A percentile compares a stretch with the other conserved stretches of the same genome.
Evolutionary conservation across 345 rosid species (phyloP).

Genomic region (Trapa bicornis): DNA sequence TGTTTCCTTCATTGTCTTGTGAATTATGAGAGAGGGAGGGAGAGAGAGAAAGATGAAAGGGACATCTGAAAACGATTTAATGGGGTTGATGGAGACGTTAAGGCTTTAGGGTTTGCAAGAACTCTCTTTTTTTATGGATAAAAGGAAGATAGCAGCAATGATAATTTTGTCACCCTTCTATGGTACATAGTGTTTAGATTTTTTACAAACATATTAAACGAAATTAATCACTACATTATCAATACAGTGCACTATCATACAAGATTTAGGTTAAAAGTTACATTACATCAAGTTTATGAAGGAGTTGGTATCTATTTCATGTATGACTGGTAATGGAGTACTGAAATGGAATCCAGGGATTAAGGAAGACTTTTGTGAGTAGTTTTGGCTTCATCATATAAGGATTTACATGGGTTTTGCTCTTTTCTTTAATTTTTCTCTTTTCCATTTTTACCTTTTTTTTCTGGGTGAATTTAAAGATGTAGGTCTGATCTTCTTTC

Average conservation of each 20-base stretch:
- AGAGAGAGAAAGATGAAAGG: neutral
- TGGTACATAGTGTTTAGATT: no score
- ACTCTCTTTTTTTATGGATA: neutral
- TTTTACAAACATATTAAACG: no score
- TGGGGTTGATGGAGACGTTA: constrained; percentile 4
- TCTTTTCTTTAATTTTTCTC: neutral
- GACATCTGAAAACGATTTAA: neutral
- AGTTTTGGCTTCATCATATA: neutral
- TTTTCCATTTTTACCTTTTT: neutral
- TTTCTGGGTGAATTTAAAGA: neutral
- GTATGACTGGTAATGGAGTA: no score
- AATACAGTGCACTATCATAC: no score
- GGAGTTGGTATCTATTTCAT: no score
- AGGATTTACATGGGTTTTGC: neutral
- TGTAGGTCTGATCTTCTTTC: neutral
- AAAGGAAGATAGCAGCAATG: no score
- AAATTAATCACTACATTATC: no score
- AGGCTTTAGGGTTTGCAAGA: constrained; percentile 1
- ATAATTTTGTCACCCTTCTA: no score
- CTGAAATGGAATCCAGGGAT: neutral
- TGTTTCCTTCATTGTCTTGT: neutral
- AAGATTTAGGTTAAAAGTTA: no score
- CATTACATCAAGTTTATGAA: no score
- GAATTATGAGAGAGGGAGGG: neutral
- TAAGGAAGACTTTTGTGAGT: neutral